Percentiles rank a stretch among this genome's conserved stretches.
Evolutionary conservation across 208 protist genomes (phyloP).

Genomic region (Trichomonas tenax): DNA sequence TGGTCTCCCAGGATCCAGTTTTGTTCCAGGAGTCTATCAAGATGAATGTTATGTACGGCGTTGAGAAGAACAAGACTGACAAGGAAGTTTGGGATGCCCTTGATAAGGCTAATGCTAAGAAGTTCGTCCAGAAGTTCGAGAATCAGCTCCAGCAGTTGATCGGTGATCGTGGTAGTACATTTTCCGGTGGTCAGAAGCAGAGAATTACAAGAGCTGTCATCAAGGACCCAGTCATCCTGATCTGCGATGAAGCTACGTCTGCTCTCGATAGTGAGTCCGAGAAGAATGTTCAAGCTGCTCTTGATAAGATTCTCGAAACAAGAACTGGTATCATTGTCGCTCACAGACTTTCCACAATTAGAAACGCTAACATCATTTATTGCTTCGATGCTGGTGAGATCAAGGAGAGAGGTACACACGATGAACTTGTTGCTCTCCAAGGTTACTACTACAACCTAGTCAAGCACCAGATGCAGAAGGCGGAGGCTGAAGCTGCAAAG

Average conservation of each 20-base stretch:
- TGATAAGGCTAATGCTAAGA: not conserved
- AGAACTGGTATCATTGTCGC: not conserved
- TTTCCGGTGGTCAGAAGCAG: slow-evolving; percentile 77
- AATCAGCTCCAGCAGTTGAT: not conserved
- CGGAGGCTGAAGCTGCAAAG: not conserved
- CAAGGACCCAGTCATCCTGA: slow-evolving; percentile 59
- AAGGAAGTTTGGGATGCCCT: not conserved
- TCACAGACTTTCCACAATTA: not conserved
- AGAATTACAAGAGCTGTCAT: slow-evolving; percentile 78
- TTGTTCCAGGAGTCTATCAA: slow-evolving; percentile 57
- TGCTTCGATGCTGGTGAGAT: not conserved
- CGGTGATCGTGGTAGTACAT: slow-evolving; percentile 59
- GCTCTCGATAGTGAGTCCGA: not conserved
- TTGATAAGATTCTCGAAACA: not conserved
- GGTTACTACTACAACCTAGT: not conserved
- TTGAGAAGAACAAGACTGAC: not conserved
- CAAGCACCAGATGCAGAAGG: not conserved
- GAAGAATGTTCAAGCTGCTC: not conserved
- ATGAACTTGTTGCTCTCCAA: not conserved
- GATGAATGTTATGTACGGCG: slow-evolving; percentile 45
- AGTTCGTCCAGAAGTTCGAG: not conserved
- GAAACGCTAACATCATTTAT: not conserved
- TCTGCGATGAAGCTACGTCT: slow-evolving; percentile 73
- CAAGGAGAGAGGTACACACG: not conserved
- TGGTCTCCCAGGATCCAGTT: slow-evolving; percentile 82